Conservation (phyloP, 495 filamentous ascomycete species). For the Hypoxylon lenormandii region DNA sequence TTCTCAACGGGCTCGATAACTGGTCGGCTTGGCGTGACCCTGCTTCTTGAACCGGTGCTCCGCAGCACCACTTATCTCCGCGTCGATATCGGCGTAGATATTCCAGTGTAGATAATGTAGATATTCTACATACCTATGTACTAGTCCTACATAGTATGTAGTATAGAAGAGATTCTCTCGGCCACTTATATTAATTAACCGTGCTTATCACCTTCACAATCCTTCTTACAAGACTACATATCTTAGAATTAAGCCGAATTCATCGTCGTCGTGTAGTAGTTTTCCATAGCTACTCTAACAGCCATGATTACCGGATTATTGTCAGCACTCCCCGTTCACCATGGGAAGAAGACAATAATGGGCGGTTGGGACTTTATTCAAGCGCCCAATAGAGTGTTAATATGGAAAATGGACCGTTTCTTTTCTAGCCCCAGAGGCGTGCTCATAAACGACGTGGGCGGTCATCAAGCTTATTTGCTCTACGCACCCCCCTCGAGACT, state of each 20-base stretch:
- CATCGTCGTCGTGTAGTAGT: slow-evolving; percentile 21
- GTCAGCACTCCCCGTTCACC: slow-evolving; percentile 46
- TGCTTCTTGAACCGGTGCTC: slow-evolving; percentile 46
- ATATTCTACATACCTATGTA: no score
- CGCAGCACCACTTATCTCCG: slow-evolving; percentile 47
- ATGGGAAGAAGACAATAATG: slow-evolving; percentile 28
- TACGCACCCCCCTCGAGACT: slow-evolving; percentile 28
- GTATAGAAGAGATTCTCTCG: slow-evolving; percentile 38
- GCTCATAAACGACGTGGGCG: slow-evolving; percentile 31
- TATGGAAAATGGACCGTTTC: slow-evolving; percentile 52
- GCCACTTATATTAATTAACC: slow-evolving; percentile 42
- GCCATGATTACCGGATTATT: slow-evolving; percentile 52
- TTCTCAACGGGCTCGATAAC: slow-evolving; percentile 34
- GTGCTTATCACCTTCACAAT: slow-evolving; percentile 39
- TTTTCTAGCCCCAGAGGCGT: slow-evolving; percentile 37
- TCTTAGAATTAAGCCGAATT: slow-evolving; percentile 50
- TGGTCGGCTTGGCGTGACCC: slow-evolving; percentile 46
- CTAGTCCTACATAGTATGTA: slow-evolving; percentile 22
- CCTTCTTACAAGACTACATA: slow-evolving; percentile 23
- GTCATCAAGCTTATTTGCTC: slow-evolving; percentile 25
- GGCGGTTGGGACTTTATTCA: slow-evolving; percentile 46
- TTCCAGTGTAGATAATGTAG: neutral
- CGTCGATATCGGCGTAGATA: slow-evolving; percentile 46
- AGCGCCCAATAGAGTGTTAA: slow-evolving; percentile 54
- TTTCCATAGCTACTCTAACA: slow-evolving; percentile 12